Conservation (phyloP, 2,329 filamentous ascomycete species). For the Fusarium azukiicola region DNA sequence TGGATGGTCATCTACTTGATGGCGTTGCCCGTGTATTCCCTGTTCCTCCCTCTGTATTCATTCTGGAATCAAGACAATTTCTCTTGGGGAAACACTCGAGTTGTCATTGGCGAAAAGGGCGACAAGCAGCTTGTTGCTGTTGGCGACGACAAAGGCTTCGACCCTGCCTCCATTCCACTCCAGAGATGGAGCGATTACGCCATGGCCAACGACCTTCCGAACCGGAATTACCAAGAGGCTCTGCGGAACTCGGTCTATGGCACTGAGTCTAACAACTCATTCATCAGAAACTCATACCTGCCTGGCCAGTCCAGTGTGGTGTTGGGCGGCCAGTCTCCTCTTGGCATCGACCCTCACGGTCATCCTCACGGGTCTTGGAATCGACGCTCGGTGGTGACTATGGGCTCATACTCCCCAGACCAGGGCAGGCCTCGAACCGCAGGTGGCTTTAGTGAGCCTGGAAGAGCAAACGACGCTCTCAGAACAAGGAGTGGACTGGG, state of each 20-base stretch:
- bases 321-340: conserved; percentile 68
- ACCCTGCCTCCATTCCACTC: conserved; percentile 94
- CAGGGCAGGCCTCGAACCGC: conserved; percentile 78
- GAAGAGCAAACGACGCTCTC: not conserved
- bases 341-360: conserved; percentile 31
- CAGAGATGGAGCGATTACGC: conserved; percentile 99
- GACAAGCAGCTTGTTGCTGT: conserved; percentile 93
- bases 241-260: not conserved
- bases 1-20: conserved; percentile 99
- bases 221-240: conserved; percentile 86
- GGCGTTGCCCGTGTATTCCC: conserved; percentile 97
- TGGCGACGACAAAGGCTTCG: conserved; percentile 88
- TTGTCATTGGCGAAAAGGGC: conserved; percentile 97
- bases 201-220: conserved; percentile 90
- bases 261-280: conserved; percentile 76
- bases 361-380: conserved; percentile 64
- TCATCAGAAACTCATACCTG: conserved; percentile 87
- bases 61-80: conserved; percentile 99
- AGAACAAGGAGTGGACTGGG: not conserved
- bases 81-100: conserved; percentile 98
- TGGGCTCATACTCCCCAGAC: conserved; percentile 72
- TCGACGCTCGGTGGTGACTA: conserved; percentile 87
- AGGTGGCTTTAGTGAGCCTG: conserved; percentile 58
- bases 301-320: conserved; percentile 85
- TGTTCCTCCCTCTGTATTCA: conserved; percentile 95